These are phyloP conservation scores for Actinomortierella wolfii DNA, from an alignment of 371 early-diverging fungal genomes.

Conservation along the genomic window DNA sequence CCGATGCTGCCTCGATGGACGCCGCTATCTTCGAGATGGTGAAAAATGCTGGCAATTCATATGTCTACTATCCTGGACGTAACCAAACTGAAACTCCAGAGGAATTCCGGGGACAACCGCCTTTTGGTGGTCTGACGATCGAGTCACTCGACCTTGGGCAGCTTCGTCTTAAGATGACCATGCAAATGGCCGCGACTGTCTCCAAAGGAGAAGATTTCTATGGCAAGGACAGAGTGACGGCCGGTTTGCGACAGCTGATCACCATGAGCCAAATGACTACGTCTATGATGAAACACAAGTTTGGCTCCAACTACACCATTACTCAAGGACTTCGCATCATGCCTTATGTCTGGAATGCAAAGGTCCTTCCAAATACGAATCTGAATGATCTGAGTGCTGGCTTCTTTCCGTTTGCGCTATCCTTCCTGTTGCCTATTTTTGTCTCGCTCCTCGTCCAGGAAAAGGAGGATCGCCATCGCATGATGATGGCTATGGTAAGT, in stretches of 20 bases:
- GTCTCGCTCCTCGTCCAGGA: constrained; percentile 68
- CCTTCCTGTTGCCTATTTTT: constrained; percentile 75
- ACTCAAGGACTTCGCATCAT: constrained; percentile 30
- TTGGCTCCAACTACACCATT: constrained; percentile 17
- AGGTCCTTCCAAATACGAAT: neutral
- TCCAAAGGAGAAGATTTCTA: neutral
- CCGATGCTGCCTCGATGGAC: too few relatives aligned
- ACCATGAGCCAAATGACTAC: constrained; percentile 25
- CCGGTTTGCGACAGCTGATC: constrained; percentile 28
- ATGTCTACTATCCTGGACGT: too few relatives aligned
- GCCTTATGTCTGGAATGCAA: constrained; percentile 15
- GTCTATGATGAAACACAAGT: constrained; percentile 29
- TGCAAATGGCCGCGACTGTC: constrained; percentile 28
- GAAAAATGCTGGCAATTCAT: too few relatives aligned
- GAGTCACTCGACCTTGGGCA: constrained; percentile 8
- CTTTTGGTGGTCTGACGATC: constrained; percentile 20
- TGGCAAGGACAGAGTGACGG: neutral
- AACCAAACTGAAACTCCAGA: too few relatives aligned
- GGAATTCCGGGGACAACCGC: neutral
- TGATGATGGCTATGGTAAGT: constrained; percentile 74
- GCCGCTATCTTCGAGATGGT: too few relatives aligned
- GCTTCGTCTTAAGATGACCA: constrained; percentile 16
- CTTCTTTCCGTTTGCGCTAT: constrained; percentile 48
- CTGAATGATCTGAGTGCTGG: constrained; percentile 9
- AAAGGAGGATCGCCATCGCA: constrained; percentile 68